Evolutionary conservation across 2,329 filamentous ascomycete species (phyloP).

Genomic region (Ophiocordyceps camponoti-floridani): DNA sequence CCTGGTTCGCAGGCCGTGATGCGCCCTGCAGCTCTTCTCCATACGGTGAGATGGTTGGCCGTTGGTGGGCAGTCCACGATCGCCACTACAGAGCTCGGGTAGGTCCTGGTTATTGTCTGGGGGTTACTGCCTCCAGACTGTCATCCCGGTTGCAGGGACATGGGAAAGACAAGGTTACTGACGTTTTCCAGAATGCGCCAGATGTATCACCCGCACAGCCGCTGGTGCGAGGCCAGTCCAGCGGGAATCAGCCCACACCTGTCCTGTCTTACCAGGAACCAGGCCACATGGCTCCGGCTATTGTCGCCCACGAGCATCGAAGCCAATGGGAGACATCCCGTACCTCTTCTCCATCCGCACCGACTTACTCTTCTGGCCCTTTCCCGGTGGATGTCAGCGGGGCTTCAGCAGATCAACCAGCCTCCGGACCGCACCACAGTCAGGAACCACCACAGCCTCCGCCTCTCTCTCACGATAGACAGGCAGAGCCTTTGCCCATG

Average conservation of each 20-base stretch:
- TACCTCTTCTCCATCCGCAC: background rate
- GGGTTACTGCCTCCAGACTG: too few relatives aligned
- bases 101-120: slow-evolving; percentile 7
- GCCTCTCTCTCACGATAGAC: background rate
- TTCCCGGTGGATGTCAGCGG: background rate
- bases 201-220: background rate
- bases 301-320: background rate
- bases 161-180: background rate
- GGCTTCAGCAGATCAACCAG: background rate
- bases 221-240: background rate
- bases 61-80: slow-evolving; percentile 94
- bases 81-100: slow-evolving; percentile 52
- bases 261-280: background rate
- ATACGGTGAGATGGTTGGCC: slow-evolving; percentile 67
- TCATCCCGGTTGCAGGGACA: too few relatives aligned
- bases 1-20: slow-evolving; percentile 55
- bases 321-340: background rate
- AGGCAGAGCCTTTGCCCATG: slow-evolving; percentile 5
- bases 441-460: background rate
- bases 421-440: background rate
- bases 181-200: background rate
- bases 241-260: background rate
- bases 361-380: background rate
- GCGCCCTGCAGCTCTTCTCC: slow-evolving; percentile 36
- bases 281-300: background rate